Percentiles rank a stretch among this genome's conserved stretches.
phyloP scores from a whole-genome alignment of 768 basidiomycete genomes.

The Lentinula lateritia region DNA sequence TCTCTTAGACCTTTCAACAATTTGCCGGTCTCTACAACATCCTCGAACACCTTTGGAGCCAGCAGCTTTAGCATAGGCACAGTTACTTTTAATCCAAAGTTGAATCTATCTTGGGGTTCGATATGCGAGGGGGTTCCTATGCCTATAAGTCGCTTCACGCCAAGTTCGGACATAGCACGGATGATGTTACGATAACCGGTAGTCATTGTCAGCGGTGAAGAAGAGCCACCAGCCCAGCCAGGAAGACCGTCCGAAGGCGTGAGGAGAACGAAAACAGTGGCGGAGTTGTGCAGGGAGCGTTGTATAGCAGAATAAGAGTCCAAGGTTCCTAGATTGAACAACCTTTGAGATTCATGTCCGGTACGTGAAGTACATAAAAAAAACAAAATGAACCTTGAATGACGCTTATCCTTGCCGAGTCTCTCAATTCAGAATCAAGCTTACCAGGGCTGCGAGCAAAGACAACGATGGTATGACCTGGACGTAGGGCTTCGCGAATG shows the following conservation, averaged over 20 bases:
- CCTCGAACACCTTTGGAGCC: neutral
- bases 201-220: neutral
- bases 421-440: neutral
- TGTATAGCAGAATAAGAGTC: neutral
- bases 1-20: neutral
- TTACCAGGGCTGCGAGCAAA: neutral
- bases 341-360: neutral
- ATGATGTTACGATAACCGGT: neutral
- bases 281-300: neutral
- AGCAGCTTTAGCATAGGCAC: neutral
- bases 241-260: neutral
- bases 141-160: neutral
- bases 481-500: neutral
- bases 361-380: neutral
- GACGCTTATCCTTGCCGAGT: neutral
- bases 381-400: neutral
- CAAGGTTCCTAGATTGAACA: neutral
- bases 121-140: neutral
- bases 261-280: neutral
- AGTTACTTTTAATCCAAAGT: neutral
- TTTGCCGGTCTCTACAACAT: neutral
- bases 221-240: neutral
- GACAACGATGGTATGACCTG: neutral
- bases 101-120: neutral
- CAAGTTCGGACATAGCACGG: neutral